Evolutionary conservation across 1,284 basidiomycete species (phyloP).

Genomic region (Cutaneotrichosporon spelunceum): DNA sequence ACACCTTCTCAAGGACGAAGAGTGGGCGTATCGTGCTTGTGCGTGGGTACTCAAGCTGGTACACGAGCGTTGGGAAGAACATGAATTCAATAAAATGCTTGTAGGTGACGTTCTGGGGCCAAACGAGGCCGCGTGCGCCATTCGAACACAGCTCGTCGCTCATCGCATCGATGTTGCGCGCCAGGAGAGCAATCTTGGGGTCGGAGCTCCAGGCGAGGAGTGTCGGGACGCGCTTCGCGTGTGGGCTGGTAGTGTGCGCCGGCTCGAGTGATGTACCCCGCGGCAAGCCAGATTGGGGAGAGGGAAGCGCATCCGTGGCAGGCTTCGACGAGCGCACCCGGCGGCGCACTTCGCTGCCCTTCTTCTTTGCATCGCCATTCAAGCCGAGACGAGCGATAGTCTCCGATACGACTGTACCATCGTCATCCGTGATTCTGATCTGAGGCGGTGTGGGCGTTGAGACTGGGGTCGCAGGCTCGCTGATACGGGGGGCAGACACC

Average conservation of each 20-base stretch:
- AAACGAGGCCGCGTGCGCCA: conserved; percentile 62
- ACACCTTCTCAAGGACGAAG: conserved; percentile 91
- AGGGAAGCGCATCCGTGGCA: conserved; percentile 39
- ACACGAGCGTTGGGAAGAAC: conserved; percentile 87
- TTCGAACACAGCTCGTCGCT: conserved; percentile 71
- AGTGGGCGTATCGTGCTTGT: conserved; percentile 83
- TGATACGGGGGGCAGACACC: conserved; percentile 30
- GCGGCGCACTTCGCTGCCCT: not conserved
- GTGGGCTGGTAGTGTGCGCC: conserved; percentile 39
- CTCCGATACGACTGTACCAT: conserved; percentile 1
- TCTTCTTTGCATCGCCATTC: not conserved
- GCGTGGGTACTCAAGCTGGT: conserved; percentile 92
- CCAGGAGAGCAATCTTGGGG: conserved; percentile 64
- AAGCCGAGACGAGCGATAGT: not conserved
- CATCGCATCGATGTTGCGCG: conserved; percentile 72
- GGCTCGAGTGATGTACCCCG: conserved; percentile 49
- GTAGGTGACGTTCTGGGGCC: conserved; percentile 81
- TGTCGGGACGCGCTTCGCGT: conserved; percentile 52
- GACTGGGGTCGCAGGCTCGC: conserved; percentile 43
- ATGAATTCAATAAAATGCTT: conserved; percentile 85
- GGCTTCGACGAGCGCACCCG: conserved; percentile 12
- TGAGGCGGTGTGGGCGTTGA: conserved; percentile 60
- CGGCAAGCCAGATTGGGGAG: conserved; percentile 37
- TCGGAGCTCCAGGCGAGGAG: conserved; percentile 72
- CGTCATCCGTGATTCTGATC: conserved; percentile 54